Evolutionary conservation across 495 filamentous ascomycete genomes (phyloP).

Genomic region (Penicillium verhagenii): DNA sequence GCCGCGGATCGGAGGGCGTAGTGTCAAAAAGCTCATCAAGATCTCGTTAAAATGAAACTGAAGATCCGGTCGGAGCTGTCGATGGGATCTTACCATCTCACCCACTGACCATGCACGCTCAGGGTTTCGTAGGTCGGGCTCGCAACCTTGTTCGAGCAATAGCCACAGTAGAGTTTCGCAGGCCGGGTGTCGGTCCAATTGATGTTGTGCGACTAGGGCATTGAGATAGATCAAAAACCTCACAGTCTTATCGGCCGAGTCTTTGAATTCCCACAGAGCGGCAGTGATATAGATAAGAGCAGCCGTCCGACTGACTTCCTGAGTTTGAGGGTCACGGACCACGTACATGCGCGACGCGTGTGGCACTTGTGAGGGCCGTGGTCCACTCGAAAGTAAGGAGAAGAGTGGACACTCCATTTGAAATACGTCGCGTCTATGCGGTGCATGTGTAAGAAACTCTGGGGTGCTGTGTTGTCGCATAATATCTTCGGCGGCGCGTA

Average conservation of each 20-base stretch:
- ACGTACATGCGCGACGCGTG: constrained; percentile 40
- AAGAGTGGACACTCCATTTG: constrained; percentile 44
- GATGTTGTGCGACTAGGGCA: constrained; percentile 28
- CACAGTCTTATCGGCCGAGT: constrained; percentile 29
- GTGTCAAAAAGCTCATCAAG: constrained; percentile 39
- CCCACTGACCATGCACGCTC: constrained; percentile 43
- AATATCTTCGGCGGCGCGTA: constrained; percentile 37
- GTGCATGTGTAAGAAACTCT: constrained; percentile 27
- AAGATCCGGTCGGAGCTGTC: constrained; percentile 39
- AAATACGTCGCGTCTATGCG: constrained; percentile 34
- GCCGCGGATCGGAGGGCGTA: constrained; percentile 31
- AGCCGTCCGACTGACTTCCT: constrained; percentile 41
- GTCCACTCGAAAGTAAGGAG: constrained; percentile 44
- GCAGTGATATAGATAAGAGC: constrained; percentile 43
- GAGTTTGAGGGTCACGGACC: constrained; percentile 32
- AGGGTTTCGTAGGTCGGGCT: constrained; percentile 36
- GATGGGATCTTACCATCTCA: constrained; percentile 36
- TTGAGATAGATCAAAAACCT: constrained; percentile 36
- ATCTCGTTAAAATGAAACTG: constrained; percentile 47
- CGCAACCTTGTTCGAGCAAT: constrained; percentile 39
- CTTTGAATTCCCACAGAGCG: constrained; percentile 40
- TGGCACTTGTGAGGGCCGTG: constrained; percentile 43
- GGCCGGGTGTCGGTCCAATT: constrained; percentile 38
- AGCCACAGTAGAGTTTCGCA: constrained; percentile 47
- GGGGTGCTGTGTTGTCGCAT: constrained; percentile 34